Evolutionary conservation across 176 grass and related monocot species (phyloP).

Genomic region (Eremochloa ophiuroides): DNA sequence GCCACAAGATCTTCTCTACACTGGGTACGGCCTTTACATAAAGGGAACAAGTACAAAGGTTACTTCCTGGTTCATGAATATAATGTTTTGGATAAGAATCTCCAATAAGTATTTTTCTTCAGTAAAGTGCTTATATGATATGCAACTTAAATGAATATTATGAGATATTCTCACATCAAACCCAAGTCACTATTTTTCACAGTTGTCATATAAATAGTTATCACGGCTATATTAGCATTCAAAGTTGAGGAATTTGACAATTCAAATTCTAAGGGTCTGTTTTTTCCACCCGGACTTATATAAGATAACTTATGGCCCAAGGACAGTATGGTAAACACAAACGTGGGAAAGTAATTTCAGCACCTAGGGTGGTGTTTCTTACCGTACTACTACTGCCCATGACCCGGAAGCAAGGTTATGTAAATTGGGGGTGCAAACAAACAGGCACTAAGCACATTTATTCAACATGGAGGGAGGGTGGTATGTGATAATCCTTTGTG

Average conservation of each 20-base stretch:
- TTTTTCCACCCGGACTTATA: neutral
- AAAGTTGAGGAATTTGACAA: neutral
- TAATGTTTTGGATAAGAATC: neutral
- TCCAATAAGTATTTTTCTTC: neutral
- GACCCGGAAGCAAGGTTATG: neutral
- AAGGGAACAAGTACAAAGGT: conserved; percentile 2
- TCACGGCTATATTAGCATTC: neutral
- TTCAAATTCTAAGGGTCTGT: neutral
- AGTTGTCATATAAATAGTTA: neutral
- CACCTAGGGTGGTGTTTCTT: neutral
- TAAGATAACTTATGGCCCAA: neutral
- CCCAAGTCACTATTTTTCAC: neutral
- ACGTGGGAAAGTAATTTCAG: neutral
- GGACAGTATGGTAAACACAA: neutral
- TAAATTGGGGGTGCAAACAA: neutral
- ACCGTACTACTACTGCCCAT: neutral
- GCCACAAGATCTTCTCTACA: too few species aligned
- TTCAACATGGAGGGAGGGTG: neutral
- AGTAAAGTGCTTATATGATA: neutral
- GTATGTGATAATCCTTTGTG: neutral
- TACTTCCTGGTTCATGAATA: neutral
- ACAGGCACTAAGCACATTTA: neutral
- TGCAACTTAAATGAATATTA: neutral
- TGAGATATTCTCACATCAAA: neutral
- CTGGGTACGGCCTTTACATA: too few species aligned